Evolutionary conservation across 306 rosid species (phyloP).

Genomic region (Pyrus betulifolia): DNA sequence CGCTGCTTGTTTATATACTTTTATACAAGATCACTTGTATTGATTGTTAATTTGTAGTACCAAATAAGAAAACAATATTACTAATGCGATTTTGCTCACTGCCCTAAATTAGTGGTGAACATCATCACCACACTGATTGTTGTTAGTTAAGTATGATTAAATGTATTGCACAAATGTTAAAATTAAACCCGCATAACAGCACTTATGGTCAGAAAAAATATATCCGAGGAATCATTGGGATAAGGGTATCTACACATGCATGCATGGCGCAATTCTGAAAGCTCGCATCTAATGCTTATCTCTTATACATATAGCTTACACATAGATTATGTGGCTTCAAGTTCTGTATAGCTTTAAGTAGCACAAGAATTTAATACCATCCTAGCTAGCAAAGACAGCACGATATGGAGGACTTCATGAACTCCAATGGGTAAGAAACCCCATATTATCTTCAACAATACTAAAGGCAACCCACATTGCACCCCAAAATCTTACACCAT

Average conservation of each 20-base stretch:
- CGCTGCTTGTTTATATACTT: too few species aligned
- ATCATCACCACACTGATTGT: too few species aligned
- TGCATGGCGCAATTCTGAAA: background rate
- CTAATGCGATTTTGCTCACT: background rate
- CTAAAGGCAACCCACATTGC: slow-evolving; percentile 13
- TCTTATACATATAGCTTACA: background rate
- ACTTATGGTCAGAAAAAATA: background rate
- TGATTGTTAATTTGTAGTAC: background rate
- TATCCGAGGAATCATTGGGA: background rate
- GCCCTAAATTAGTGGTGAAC: background rate
- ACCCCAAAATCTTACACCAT: slow-evolving; percentile 21
- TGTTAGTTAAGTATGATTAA: background rate
- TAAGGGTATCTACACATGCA: background rate
- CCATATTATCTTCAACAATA: slow-evolving; percentile 17
- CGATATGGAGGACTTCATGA: slow-evolving; percentile 24
- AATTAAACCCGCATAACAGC: background rate
- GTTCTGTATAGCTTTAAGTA: slow-evolving; percentile 1
- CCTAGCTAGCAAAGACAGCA: slow-evolving; percentile 4
- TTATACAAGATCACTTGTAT: background rate
- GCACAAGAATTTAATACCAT: slow-evolving; percentile 13
- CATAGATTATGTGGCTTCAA: background rate
- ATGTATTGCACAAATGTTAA: background rate
- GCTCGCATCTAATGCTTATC: background rate
- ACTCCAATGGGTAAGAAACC: slow-evolving; percentile 19
- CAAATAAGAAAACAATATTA: too few species aligned